phyloP scores from a whole-genome alignment of 1,284 basidiomycete species.

The Cryptococcus sp. region DNA sequence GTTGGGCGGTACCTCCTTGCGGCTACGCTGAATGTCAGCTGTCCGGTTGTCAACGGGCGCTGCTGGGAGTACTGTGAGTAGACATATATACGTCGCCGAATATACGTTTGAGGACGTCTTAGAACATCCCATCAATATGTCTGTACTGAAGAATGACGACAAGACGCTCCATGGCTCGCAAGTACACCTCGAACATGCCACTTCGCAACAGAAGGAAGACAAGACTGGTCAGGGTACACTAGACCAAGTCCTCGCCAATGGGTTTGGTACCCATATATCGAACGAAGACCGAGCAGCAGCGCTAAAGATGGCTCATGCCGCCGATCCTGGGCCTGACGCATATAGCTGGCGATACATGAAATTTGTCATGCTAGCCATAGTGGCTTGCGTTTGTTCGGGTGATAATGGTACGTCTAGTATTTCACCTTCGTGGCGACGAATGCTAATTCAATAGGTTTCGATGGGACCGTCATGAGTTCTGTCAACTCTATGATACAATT shows the following conservation, averaged over 20 bases:
- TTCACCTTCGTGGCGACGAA: not conserved
- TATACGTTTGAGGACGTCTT: no score
- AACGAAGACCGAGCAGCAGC: constrained; percentile 32
- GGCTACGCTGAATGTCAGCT: no score
- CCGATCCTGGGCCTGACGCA: constrained; percentile 54
- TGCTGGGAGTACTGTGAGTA: no score
- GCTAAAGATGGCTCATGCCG: constrained; percentile 51
- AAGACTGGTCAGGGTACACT: not conserved
- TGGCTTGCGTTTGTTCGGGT: constrained; percentile 52
- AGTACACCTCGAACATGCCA: not conserved
- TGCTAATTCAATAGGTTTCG: constrained; percentile 31
- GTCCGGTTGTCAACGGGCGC: no score
- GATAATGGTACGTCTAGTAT: constrained; percentile 22
- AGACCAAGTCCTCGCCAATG: not conserved
- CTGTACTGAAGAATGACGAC: not conserved
- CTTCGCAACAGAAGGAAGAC: not conserved
- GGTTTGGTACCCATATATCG: constrained; percentile 2
- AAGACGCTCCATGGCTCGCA: not conserved
- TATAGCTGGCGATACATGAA: constrained; percentile 49
- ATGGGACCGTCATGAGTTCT: constrained; percentile 57
- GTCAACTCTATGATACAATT: constrained; percentile 56
- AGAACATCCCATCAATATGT: no score
- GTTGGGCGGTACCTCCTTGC: no score
- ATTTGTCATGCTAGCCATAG: constrained; percentile 48
- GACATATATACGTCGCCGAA: no score